Percentiles rank a stretch among this genome's conserved stretches.
Evolutionary conservation across 2,329 filamentous ascomycete genomes (phyloP).

Genomic region (Pyrenophora teres): DNA sequence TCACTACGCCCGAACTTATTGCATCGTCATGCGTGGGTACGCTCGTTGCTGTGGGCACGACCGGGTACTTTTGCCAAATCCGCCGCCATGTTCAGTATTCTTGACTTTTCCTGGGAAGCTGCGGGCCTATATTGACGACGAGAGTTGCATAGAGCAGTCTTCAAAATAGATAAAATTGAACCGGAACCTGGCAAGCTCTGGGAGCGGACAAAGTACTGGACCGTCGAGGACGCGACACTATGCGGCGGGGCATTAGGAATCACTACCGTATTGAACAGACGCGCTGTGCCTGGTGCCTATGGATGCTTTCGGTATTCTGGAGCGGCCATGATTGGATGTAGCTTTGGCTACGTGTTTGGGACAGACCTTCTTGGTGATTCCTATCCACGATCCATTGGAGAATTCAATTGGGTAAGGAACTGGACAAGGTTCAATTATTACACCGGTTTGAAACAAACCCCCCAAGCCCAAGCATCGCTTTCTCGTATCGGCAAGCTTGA

Average conservation of each 20-base stretch:
- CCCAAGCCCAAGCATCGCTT: slow-evolving; percentile 16
- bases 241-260: slow-evolving; percentile 20
- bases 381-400: slow-evolving; percentile 1
- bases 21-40: slow-evolving; percentile 10
- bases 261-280: slow-evolving; percentile 19
- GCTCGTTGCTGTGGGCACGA: slow-evolving; percentile 12
- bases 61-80: slow-evolving; percentile 24
- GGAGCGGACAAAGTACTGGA: slow-evolving; percentile 27
- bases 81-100: slow-evolving; percentile 14
- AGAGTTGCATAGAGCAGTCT: slow-evolving; percentile 25
- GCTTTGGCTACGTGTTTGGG: slow-evolving; percentile 12
- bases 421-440: slow-evolving; percentile 1
- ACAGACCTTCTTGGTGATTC: slow-evolving; percentile 1
- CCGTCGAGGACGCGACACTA: slow-evolving; percentile 20
- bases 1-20: slow-evolving; percentile 4
- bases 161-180: slow-evolving; percentile 23
- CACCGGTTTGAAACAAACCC: slow-evolving; percentile 11
- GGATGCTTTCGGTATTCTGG: slow-evolving; percentile 27
- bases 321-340: slow-evolving; percentile 20
- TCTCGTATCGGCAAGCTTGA: slow-evolving; percentile 17
- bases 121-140: slow-evolving; percentile 17
- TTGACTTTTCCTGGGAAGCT: slow-evolving; percentile 13
- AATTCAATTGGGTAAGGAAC: background rate
- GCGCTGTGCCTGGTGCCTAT: slow-evolving; percentile 20
- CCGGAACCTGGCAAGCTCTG: slow-evolving; percentile 25